Base-by-base conservation (phyloP, 2,329 filamentous ascomycete genomes). In the Beauveria brongniartii region DNA sequence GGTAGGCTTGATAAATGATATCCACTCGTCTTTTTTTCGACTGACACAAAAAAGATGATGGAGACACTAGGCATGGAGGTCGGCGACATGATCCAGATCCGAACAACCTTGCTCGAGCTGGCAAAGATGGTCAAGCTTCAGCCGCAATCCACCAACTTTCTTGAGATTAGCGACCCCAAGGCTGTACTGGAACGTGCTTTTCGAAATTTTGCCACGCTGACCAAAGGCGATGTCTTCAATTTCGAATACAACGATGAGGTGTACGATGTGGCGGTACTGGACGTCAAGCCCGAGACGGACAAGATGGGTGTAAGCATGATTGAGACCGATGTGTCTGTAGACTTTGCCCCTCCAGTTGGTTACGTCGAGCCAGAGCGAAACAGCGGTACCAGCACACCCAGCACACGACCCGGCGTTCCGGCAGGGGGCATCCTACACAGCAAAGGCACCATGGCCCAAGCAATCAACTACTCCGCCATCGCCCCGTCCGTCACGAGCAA, bases 111-210 rank as follows among this genome's bases (percentile, higher is more conserved):
- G 47, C 83, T 99, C 18, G 90, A 92, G 55, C 86, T 93, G 0
- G 94, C 94, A 40, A 88, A 87, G 65, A 88, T 96, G 74, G 95
- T 99, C 78, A 99, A 99, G 77, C 84, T 99, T 9, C 93, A 99
- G 77, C 91, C 94, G 0, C 94, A 99, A 75, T 92, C 91, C 24
- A 86, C 90, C 57, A 89, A 88, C 68, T 99, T 99, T 75, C 88
- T 99, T 65, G 93, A 97, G 51, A 97, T 99, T 71, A 93, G 89
- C 68, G 94, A 99, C 69, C 94, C 94, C 24, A 97, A 96, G 76
- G 94, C 94, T 46, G 94, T 99, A 14, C 85, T 99, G 34, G 94
- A 99, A 76, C 94, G 94, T 68, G 93, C 92, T 0, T 97, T 99
- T 76, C 88, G 93, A 48, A 95, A 95, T 75, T 99, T 97, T 76